Base-by-base conservation (phyloP, 768 basidiomycete genomes). In the Mycena olivaceomarginata region DNA sequence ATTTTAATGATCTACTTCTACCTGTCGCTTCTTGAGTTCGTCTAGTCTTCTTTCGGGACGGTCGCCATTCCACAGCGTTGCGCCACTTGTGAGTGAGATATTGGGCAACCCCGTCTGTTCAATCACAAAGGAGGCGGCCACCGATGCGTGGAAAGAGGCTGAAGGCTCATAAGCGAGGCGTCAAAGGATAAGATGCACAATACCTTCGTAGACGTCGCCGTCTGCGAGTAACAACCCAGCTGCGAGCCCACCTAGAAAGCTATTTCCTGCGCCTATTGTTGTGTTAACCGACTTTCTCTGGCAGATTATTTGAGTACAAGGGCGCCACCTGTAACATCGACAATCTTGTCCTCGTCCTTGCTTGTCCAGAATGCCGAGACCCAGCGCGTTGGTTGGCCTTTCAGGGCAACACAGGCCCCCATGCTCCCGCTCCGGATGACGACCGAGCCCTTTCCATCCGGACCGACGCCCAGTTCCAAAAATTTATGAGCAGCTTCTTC, bases 251-350 rank as follows among this genome's bases (percentile, higher is more conserved):
- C 96, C 96, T 31, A 98, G 88, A 84, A 98, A 98, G 75, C 92
- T 90, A 83, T 98, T 98, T 18, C 97, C 97, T n/a, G 96, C 97
- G 59, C 97, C 96, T 96, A 77, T 31, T 73, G 43, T 22, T n/a
- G 48, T 18, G 59, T 76, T 25, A 71, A 56, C 63, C n/a, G 22
- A 63, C 73, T 45, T 40, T 77, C 76, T 68, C 41, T 53, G 4
- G 4, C 64, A 69, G 79, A 72, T 70, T 25, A 25, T 25, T 25
- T 74, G 57, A 69, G n/a, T 16, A n/a, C 43, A 48, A 20, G 63
- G 25, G 22, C 59, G 11, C 80, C 77, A 93, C 95, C 97, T 78
- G 96, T 98, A 37, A 97, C 96, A 84, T 98, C 96, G 3, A 94
- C 90, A 18, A 98, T 87, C 72, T 89, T 91, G 25, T 85, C 84